These are phyloP conservation scores for Dryas drummondii DNA, from an alignment of 306 rosid genomes.

Conservation along the genomic window DNA sequence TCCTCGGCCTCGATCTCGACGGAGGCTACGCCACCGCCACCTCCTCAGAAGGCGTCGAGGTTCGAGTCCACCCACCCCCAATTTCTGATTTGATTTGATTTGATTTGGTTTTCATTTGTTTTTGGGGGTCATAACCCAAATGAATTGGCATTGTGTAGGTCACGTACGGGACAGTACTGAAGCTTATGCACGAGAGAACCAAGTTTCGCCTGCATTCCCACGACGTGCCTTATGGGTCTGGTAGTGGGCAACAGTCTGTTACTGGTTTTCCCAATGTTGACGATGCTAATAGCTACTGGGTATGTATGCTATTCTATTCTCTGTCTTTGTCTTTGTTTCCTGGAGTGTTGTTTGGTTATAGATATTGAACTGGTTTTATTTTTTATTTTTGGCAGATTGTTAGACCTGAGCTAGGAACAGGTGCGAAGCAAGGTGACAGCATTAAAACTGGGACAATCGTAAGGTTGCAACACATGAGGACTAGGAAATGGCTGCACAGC, in stretches of 20 bases:
- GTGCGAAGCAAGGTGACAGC: constrained; percentile 87
- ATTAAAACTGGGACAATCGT: constrained; percentile 76
- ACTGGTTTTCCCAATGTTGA: constrained; percentile 87
- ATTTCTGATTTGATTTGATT: neutral
- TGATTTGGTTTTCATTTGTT: no score
- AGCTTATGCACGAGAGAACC: constrained; percentile 93
- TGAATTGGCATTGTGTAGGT: constrained; percentile 41
- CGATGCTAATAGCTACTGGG: constrained; percentile 98
- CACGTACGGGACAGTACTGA: constrained; percentile 80
- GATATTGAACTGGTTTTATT: neutral
- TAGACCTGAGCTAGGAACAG: constrained; percentile 59
- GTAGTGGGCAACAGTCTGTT: constrained; percentile 99
- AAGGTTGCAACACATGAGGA: constrained; percentile 93
- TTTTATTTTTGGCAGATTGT: constrained; percentile 56
- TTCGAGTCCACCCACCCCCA: constrained; percentile 4
- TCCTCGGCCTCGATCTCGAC: constrained; percentile 67
- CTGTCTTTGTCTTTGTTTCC: neutral
- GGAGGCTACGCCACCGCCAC: constrained; percentile 48
- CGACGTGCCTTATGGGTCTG: constrained; percentile 98
- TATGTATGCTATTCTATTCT: constrained; percentile 12
- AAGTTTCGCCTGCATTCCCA: constrained; percentile 93
- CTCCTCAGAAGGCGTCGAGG: constrained; percentile 88
- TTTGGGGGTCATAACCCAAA: neutral
- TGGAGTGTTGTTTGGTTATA: neutral
- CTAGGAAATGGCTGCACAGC: constrained; percentile 99